phyloP scores from a whole-genome alignment of 345 rosid genomes.

The Anastatica hierochuntica region DNA sequence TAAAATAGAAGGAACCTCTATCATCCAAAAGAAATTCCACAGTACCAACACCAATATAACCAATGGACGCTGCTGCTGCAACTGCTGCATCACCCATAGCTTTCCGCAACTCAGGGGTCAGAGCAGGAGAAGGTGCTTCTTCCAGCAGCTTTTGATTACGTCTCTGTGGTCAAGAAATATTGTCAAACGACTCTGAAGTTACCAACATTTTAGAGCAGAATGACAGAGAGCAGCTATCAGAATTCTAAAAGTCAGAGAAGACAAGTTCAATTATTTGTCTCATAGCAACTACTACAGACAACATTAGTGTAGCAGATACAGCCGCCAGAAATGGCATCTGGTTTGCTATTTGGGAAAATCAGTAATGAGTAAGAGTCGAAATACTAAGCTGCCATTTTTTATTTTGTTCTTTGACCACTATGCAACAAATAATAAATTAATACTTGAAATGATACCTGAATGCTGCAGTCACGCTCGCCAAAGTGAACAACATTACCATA shows the following conservation, averaged over 20 bases:
- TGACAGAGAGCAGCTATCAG: too few species aligned
- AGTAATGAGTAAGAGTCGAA: not conserved
- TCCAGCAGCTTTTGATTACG: slow-evolving; percentile 92
- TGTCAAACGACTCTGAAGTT: not conserved
- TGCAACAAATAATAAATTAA: not conserved
- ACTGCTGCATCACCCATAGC: slow-evolving; percentile 99
- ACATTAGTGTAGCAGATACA: not conserved
- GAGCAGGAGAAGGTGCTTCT: slow-evolving; percentile 99
- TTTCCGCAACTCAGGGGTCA: slow-evolving; percentile 85
- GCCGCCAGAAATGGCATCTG: slow-evolving; percentile 1
- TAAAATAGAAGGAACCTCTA: slow-evolving; percentile 95
- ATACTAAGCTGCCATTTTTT: not conserved
- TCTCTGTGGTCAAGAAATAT: slow-evolving; percentile 41
- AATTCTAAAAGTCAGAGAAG: too few species aligned
- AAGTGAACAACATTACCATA: slow-evolving; percentile 95
- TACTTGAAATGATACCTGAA: slow-evolving; percentile 52
- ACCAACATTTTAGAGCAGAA: too few species aligned
- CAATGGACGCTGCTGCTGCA: slow-evolving; percentile 98
- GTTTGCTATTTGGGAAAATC: not conserved
- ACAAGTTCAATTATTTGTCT: not conserved
- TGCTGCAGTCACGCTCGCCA: slow-evolving; percentile 99
- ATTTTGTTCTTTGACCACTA: not conserved
- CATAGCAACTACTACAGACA: not conserved
- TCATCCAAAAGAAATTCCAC: slow-evolving; percentile 97
- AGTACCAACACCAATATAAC: slow-evolving; percentile 95